These are phyloP conservation scores for Loxodes magnus DNA, from an alignment of 73 alveolate genomes.

Conservation along the genomic window DNA sequence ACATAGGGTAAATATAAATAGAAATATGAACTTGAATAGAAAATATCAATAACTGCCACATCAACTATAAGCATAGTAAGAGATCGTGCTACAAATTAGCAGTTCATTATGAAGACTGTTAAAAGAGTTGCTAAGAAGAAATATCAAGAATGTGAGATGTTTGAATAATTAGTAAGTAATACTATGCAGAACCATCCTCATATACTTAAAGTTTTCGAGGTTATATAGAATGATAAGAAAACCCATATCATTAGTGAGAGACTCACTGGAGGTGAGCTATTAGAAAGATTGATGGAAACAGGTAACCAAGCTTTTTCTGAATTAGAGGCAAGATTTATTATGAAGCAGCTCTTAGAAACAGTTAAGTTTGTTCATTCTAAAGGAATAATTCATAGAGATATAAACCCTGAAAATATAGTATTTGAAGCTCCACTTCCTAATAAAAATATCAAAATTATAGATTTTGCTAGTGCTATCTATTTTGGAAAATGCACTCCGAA, in stretches of 20 bases:
- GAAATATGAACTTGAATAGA: no score
- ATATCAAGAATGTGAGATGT: no score
- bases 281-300: neutral
- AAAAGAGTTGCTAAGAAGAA: no score
- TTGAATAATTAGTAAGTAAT: no score
- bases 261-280: constrained; percentile 14
- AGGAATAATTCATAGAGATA: constrained; percentile 43
- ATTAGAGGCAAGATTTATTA: neutral
- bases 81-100: no score
- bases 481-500: no score
- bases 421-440: constrained; percentile 8
- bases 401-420: constrained; percentile 35
- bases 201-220: neutral
- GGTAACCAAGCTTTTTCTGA: neutral
- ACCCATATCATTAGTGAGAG: constrained; percentile 10
- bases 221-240: neutral
- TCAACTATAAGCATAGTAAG: no score
- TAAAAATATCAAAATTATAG: constrained; percentile 17
- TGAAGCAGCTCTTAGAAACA: constrained; percentile 7
- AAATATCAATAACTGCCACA: no score
- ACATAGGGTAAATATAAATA: no score
- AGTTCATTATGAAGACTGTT: no score
- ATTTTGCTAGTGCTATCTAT: constrained; percentile 41
- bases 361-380: neutral
- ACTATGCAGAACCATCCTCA: neutral